Evolutionary conservation across 139 green algal genomes (phyloP), one percentile per base, ranked within the genome.

Genomic region (Haematococcus sp.): DNA sequence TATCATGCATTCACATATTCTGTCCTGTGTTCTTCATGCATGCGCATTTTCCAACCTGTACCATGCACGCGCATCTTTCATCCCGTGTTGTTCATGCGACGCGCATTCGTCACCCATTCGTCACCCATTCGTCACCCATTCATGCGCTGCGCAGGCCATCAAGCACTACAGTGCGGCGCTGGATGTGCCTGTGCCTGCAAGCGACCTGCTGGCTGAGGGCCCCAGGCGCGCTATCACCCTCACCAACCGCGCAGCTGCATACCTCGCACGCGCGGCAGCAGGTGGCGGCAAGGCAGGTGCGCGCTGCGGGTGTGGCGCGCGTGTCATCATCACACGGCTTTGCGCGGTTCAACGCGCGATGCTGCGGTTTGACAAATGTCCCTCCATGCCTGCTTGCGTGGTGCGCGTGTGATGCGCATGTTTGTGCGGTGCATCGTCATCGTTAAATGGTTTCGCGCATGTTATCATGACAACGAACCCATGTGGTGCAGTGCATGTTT

Each of bases 231-330:
- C 77, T 0, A 27, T 43, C 4, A 61, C 69, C n/a, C 77, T 77
- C 40, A 64, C 63, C 59, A 79, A 79, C 72, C 43, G 77, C 0
- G 77, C 77, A 1, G 77, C 77, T 2, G 77, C 77, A 1, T 83
- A 83, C 35, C 61, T 83, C 46, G 71, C 72, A 3, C 58, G 77
- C 0, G 77, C 68, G 31, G 74, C 40, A 0, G 40, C 40, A 2
- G 74, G 65, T 3, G 23, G 64, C 23, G 40, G 35, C 23, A 40
- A 3, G 35, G 23, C 64, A 33, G 35, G 35, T 70, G 64, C 15
- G 61, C 7, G 32, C 19, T 17, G 5, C 20, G 61, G 3, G 27
- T 27, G 19, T 3, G 17, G 11, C 17, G 32, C 32, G 22, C 13
- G 35, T 70, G 64, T 13, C 40, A 4, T 9, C 25, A 9, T 46